phyloP scores from a whole-genome alignment of 1,284 basidiomycete species.

The Clitocybe nebularis region DNA sequence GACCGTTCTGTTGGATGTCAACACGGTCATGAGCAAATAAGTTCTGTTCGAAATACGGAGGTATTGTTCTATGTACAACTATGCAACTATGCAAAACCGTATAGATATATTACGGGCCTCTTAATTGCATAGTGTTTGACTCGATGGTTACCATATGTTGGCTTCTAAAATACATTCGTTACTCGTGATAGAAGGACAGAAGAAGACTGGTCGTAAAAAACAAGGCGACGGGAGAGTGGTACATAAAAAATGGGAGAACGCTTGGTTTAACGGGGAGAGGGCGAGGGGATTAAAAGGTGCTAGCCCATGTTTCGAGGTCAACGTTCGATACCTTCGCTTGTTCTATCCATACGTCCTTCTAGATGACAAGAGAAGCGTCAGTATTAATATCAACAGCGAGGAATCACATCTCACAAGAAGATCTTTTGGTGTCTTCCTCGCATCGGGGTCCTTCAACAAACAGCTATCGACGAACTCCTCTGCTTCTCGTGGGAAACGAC shows the following conservation, averaged over 20 bases:
- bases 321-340: conserved; percentile 21
- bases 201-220: not conserved
- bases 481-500: conserved; percentile 67
- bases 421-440: conserved; percentile 35
- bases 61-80: no score
- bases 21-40: no score
- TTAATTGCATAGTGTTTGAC: no score
- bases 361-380: not conserved
- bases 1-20: no score
- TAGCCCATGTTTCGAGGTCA: conserved; percentile 22
- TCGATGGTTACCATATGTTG: not conserved
- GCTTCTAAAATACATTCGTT: not conserved
- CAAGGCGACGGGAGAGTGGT: not conserved
- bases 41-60: no score
- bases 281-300: conserved; percentile 15
- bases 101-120: no score
- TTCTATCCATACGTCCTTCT: conserved; percentile 22
- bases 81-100: no score
- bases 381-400: not conserved
- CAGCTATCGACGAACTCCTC: conserved; percentile 80
- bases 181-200: conserved; percentile 1
- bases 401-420: conserved; percentile 16
- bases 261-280: not conserved
- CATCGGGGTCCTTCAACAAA: conserved; percentile 73
- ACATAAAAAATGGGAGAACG: not conserved